Base-by-base conservation (phyloP, 2,329 filamentous ascomycete species). In the Nannizziopsis barbatae region DNA sequence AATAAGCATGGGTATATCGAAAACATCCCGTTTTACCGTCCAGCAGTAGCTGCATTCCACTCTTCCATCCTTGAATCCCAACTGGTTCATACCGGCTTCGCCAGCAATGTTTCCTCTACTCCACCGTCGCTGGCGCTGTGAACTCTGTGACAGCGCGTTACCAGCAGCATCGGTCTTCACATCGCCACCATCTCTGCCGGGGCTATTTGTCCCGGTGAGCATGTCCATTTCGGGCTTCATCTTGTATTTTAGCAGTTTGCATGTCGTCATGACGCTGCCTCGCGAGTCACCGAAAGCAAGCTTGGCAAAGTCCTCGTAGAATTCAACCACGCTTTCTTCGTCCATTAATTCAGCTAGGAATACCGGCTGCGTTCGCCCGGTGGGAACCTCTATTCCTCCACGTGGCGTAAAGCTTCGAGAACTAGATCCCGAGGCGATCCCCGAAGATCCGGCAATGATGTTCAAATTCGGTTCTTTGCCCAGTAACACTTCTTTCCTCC, bases 1-100 rank as follows among this genome's bases (percentile, higher is more conserved):
- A 66, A 96, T 93, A 71, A 96, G 75, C 87, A 95, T 95, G 17
- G 92, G 92, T 66, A 96, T 95, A 70, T 96, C 90, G 70, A 96
- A 96, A 36, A 92, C 86, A 66, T 98, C 92, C 54, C 90, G 77
- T 71, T 95, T 95, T 53, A 96, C 89, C 54, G 86, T 90, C 89
- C 90, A 96, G 71, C 86, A 94, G 69, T 93, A 95, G 59, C 85
- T 88, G 71, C 89, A 95, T 63, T 94, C 86, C 50, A 96, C 84
- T 67, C 92, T 89, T 47, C 89, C 90, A 60, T 94, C 88, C 62
- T 80, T 84, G 60, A 86, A 74, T 0, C 77, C 86, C 11, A 95
- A 76, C 60, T 81, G 79, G 47, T 84, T 84, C 66, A 94, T 90
- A 8, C 86, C 88, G 53, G 84, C 68, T 55, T 72, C 69, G 22